These are phyloP conservation scores for Scutellaria baicalensis DNA, from an alignment of 257 asterid species.

Conservation along the genomic window DNA sequence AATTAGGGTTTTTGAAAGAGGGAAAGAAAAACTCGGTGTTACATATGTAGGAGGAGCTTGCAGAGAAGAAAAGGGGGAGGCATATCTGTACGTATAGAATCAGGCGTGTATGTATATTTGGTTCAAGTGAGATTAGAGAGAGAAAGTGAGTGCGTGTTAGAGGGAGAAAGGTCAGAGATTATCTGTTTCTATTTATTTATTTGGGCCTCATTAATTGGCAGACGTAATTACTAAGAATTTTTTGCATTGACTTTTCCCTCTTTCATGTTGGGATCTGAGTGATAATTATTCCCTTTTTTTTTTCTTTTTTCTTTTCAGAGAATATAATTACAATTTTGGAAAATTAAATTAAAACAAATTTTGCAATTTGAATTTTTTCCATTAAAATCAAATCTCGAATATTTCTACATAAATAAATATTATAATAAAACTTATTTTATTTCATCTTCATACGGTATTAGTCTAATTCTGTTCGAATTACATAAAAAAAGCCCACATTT, in stretches of 20 bases:
- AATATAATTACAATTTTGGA: background rate
- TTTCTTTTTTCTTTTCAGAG: too few species aligned
- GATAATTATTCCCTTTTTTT: background rate
- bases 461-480: too few species aligned
- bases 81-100: background rate
- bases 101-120: constrained; percentile 1
- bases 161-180: background rate
- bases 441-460: too few species aligned
- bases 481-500: too few species aligned
- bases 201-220: constrained; percentile 15
- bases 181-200: background rate
- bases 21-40: constrained; percentile 7
- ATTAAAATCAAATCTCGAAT: too few species aligned
- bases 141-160: background rate
- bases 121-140: constrained; percentile 14
- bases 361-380: too few species aligned
- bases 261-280: constrained; percentile 12
- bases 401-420: too few species aligned
- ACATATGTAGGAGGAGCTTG: constrained; percentile 12
- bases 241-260: constrained; percentile 20
- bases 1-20: constrained; percentile 32
- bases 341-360: too few species aligned
- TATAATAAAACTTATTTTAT: too few species aligned
- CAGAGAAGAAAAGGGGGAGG: constrained; percentile 9
- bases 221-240: constrained; percentile 26